Evolutionary conservation across 73 alveolate genomes (phyloP).

Genomic region (Tetrahymena malaccensis): DNA sequence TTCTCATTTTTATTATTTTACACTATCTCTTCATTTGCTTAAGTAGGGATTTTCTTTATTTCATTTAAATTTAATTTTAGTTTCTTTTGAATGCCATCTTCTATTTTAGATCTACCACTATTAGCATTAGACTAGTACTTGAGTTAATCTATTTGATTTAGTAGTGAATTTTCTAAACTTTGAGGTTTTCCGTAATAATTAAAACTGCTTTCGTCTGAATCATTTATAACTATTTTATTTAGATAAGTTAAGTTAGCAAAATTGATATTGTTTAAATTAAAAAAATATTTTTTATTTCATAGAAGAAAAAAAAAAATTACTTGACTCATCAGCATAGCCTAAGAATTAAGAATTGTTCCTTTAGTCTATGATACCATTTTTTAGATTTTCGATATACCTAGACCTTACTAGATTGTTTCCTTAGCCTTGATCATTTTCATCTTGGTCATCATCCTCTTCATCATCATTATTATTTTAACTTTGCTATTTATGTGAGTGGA

Average conservation of each 20-base stretch:
- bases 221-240: background rate
- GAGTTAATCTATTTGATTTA: background rate
- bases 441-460: background rate
- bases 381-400: background rate
- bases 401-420: background rate
- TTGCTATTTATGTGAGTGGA: background rate
- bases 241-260: background rate
- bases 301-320: background rate
- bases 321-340: background rate
- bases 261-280: background rate
- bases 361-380: background rate
- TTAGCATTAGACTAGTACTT: background rate
- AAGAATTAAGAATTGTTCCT: background rate
- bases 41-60: background rate
- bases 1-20: background rate
- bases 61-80: background rate
- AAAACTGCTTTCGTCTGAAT: background rate
- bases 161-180: background rate
- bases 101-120: background rate
- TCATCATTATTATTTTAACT: background rate
- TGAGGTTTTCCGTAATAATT: background rate
- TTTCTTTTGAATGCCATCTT: background rate
- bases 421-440: background rate
- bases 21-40: background rate
- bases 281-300: background rate